These are phyloP conservation scores for Papiliotrema laurentii DNA, from an alignment of 1,284 basidiomycete species.

Conservation along the genomic window DNA sequence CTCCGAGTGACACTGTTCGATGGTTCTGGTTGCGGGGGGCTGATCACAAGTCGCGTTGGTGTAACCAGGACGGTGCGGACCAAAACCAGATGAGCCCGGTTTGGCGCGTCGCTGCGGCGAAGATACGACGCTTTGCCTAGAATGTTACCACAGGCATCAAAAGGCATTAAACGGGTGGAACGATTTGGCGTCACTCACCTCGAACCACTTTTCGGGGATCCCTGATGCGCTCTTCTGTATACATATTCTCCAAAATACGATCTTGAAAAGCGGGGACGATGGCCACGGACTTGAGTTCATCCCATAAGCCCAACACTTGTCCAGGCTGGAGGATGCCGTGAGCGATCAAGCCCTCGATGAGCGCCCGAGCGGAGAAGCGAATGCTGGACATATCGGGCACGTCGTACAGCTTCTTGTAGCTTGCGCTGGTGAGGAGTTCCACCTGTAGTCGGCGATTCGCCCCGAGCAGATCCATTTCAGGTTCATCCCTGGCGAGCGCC, in stretches of 20 bases:
- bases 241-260: constrained; percentile 38
- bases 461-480: constrained; percentile 29
- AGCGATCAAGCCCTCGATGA: constrained; percentile 45
- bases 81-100: constrained; percentile 32
- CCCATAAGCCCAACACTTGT: constrained; percentile 20
- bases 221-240: constrained; percentile 38
- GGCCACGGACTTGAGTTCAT: constrained; percentile 18
- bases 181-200: constrained; percentile 11
- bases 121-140: constrained; percentile 24
- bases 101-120: constrained; percentile 8
- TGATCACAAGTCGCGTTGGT: constrained; percentile 43
- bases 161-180: not conserved
- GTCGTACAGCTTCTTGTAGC: constrained; percentile 11
- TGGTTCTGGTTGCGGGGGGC: constrained; percentile 42
- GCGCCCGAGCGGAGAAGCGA: constrained; percentile 32
- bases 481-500: constrained; percentile 24
- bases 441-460: constrained; percentile 8
- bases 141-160: not conserved
- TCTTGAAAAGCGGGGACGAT: constrained; percentile 23
- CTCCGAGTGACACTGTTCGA: constrained; percentile 44
- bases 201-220: constrained; percentile 22
- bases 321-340: constrained; percentile 36
- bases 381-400: constrained; percentile 23
- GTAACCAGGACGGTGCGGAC: constrained; percentile 44
- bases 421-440: constrained; percentile 6